Evolutionary conservation across 352 stramenopile genomes (phyloP).

Genomic region (Paralagenidium karlingii): DNA sequence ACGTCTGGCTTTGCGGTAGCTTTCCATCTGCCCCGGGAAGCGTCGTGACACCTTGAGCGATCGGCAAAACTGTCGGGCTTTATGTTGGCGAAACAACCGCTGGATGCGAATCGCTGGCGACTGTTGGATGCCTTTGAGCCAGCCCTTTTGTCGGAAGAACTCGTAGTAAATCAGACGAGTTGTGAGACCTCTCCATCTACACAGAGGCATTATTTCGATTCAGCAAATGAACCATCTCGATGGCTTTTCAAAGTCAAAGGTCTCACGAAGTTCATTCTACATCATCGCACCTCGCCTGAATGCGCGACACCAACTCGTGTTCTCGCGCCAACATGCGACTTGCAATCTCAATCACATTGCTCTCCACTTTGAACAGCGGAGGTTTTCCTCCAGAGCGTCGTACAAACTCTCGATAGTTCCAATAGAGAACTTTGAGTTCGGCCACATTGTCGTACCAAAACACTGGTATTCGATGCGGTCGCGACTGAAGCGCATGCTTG

Average conservation of each 20-base stretch:
- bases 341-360: conserved; percentile 59
- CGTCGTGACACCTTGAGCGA: conserved; percentile 23
- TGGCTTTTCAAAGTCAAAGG: no score
- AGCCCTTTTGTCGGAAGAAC: conserved; percentile 50
- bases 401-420: conserved; percentile 72
- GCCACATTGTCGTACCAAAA: conserved; percentile 66
- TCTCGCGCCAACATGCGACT: conserved; percentile 47
- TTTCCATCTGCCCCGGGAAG: conserved; percentile 25
- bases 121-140: conserved; percentile 39
- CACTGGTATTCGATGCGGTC: conserved; percentile 26
- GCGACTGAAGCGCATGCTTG: conserved; percentile 14
- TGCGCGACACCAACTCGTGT: conserved; percentile 48
- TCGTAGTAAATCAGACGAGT: conserved; percentile 48
- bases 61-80: conserved; percentile 10
- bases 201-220: no score
- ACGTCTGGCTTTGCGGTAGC: conserved; percentile 21
- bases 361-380: conserved; percentile 56
- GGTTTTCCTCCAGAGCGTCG: conserved; percentile 37
- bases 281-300: conserved; percentile 42
- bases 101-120: conserved; percentile 63
- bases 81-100: no score
- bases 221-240: no score
- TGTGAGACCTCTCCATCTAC: conserved; percentile 51
- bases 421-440: conserved; percentile 48
- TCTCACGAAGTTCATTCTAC: no score